These are phyloP conservation scores for Lasiosphaeria hispida DNA, from an alignment of 495 filamentous ascomycete genomes.

Conservation along the genomic window DNA sequence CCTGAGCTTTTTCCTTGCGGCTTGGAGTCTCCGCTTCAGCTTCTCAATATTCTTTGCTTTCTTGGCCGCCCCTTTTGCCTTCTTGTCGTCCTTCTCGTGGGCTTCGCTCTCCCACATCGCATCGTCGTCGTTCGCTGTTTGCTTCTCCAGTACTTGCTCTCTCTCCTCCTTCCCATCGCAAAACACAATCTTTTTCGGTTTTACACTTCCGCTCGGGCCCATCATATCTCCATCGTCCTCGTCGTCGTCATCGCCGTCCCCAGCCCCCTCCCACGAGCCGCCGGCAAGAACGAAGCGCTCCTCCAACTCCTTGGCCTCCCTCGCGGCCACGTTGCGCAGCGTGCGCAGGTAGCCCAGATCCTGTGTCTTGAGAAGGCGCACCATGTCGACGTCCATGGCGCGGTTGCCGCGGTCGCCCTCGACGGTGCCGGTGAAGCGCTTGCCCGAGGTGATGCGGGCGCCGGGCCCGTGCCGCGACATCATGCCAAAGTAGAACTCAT, in stretches of 20 bases:
- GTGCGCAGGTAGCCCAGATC: slow-evolving; percentile 84
- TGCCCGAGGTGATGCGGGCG: slow-evolving; percentile 32
- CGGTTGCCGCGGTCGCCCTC: slow-evolving; percentile 64
- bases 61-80: slow-evolving; percentile 49
- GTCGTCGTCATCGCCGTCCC: slow-evolving; percentile 27
- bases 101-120: slow-evolving; percentile 1
- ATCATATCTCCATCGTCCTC: slow-evolving; percentile 29
- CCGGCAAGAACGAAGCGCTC: slow-evolving; percentile 41
- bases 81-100: slow-evolving; percentile 23
- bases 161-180: slow-evolving; percentile 37
- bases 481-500: slow-evolving; percentile 97
- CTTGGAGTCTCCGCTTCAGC: slow-evolving; percentile 52
- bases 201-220: slow-evolving; percentile 18
- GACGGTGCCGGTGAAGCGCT: slow-evolving; percentile 47
- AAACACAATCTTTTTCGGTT: slow-evolving; percentile 47
- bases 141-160: slow-evolving; percentile 30
- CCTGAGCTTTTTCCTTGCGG: slow-evolving; percentile 64
- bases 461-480: slow-evolving; percentile 52
- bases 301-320: slow-evolving; percentile 44
- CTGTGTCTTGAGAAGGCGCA: slow-evolving; percentile 92
- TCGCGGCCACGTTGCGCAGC: slow-evolving; percentile 49
- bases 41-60: slow-evolving; percentile 44
- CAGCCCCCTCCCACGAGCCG: slow-evolving; percentile 28
- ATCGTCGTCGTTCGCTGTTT: slow-evolving; percentile 48
- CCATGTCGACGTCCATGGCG: slow-evolving; percentile 63